Evolutionary conservation across 1,284 basidiomycete genomes (phyloP).

Genomic region (Ceratobasidium sp.): DNA sequence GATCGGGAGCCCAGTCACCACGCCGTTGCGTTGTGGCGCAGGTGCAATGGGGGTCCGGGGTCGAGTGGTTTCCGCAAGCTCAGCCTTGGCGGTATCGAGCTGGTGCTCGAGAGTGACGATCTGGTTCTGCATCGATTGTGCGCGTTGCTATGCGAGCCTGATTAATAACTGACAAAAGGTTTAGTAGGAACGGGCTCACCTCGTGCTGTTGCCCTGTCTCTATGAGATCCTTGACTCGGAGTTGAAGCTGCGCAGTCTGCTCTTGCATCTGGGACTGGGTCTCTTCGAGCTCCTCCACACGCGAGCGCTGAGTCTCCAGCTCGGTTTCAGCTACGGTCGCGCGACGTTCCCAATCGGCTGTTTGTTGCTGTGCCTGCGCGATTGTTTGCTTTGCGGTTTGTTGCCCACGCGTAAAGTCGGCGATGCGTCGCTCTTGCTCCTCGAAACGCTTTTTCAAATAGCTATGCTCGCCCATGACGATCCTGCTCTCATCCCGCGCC

Average conservation of each 20-base stretch:
- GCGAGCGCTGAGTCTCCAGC: constrained; percentile 70
- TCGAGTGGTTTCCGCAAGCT: constrained; percentile 64
- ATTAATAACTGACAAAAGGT: constrained; percentile 10
- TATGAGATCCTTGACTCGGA: constrained; percentile 33
- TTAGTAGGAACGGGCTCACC: neutral
- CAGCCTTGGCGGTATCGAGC: constrained; percentile 66
- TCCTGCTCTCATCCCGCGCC: constrained; percentile 70
- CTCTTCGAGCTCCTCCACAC: constrained; percentile 78
- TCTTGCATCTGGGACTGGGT: constrained; percentile 67
- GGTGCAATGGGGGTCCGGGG: constrained; percentile 52
- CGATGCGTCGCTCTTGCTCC: constrained; percentile 71
- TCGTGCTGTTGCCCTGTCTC: constrained; percentile 12
- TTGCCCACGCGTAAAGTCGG: constrained; percentile 69
- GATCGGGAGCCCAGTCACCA: constrained; percentile 49
- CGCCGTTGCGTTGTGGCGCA: constrained; percentile 50
- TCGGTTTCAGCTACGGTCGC: constrained; percentile 75
- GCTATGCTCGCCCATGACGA: constrained; percentile 72
- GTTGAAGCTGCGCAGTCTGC: constrained; percentile 62
- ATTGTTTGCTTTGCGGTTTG: constrained; percentile 70
- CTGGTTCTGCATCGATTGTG: constrained; percentile 73
- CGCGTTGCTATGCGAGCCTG: constrained; percentile 66
- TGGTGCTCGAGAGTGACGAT: constrained; percentile 71
- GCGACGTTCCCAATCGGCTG: constrained; percentile 79
- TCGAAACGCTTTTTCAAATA: constrained; percentile 75
- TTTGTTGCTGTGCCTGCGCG: constrained; percentile 75